Evolutionary conservation across 2,329 filamentous ascomycete genomes (phyloP), one percentile per base, ranked within the genome.

Genomic region (Aspergillus sp.): DNA sequence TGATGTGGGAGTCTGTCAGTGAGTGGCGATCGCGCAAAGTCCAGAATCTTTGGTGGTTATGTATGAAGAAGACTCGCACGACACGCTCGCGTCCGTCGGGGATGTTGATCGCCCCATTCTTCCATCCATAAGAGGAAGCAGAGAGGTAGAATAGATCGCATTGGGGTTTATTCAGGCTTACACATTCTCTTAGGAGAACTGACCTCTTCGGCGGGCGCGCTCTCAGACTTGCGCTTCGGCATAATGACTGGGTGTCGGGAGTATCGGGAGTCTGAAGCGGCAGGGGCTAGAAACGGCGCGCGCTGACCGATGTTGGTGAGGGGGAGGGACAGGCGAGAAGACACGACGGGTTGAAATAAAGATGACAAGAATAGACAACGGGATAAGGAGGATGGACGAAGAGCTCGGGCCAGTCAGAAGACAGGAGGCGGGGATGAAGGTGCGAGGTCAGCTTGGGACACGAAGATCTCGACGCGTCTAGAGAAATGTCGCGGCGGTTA

Each of bases 141-240:
- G 9, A n/a, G 10, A n/a, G n/a, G n/a, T n/a, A n/a, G n/a, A n/a
- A n/a, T n/a, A n/a, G n/a, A n/a, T n/a, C n/a, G 20, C 19, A 16
- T 40, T 14, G 29, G 41, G 48, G 32, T 47, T 21, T 51, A 46
- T 25, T 36, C 20, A 20, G 50, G 50, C 23, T 52, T 57, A 53
- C 63, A 58, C 23, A 58, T 52, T 31, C 56, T 60, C 49, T 70
- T 71, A 2, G 65, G 57, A 7, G 65, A 48, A 17, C 47, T 38
- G 13, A 36, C 45, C 16, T 62, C 60, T 17, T 60, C 60, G 47
- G 58, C 46, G 50, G 56, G 49, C 16, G 57, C 58, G 53, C 51
- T 54, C 41, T 60, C 59, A 2, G 64, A 62, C 55, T 64, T 67
- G 57, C 68, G 68, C 57, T 69, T 70, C 40, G 34, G 34, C 34